Evolutionary conservation across 2,329 filamentous ascomycete species (phyloP), one percentile per base, ranked within the genome.

Genomic region (Chaetothyriales sp.): DNA sequence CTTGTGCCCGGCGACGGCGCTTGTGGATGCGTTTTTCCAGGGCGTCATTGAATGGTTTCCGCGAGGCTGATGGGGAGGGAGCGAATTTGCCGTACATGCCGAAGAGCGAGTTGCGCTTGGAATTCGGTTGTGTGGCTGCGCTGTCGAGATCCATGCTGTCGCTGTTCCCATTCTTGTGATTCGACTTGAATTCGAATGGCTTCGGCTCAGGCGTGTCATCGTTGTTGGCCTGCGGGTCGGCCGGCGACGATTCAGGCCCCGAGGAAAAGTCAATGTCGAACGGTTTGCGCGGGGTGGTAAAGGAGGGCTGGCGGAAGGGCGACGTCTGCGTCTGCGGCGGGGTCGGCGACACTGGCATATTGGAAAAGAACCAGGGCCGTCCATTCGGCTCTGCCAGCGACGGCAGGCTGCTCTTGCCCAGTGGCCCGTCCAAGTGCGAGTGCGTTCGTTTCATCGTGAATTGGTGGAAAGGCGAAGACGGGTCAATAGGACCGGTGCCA

Each of bases 11-110:
- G 46, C 72, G 68, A 18, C 73, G 67, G 42, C 70, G 62, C 62
- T 77, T 77, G 47, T 76, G 68, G 15, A 74, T 67, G 43, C 68
- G 63, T 51, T 66, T 64, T 12, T 64, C 65, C 18, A 73, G 62
- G 2, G 68, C 67, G 55, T 73, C 72, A 8, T 68, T 68, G 50
- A 70, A 69, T 3, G 64, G 66, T 52, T 71, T 66, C 39, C 76
- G 71, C 48, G 86, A 77, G 57, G 78, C 75, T 1, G 83, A 83
- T 0, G 83, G 68, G 48, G 68, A 71, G 1, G 68, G 65, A n/a
- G 65, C 66, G 49, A 69, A 71, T 45, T 65, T 66, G 22, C 66
- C 67, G 46, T 68, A 71, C 49, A 71, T 62, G 46, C 64, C 65
- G 50, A 66, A 69, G 7, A 68, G 55, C 15, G 65, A 69, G 52